Percentiles rank a stretch among this genome's conserved stretches.
Conservation (phyloP, 345 rosid species). For the Populus euphratica region DNA sequence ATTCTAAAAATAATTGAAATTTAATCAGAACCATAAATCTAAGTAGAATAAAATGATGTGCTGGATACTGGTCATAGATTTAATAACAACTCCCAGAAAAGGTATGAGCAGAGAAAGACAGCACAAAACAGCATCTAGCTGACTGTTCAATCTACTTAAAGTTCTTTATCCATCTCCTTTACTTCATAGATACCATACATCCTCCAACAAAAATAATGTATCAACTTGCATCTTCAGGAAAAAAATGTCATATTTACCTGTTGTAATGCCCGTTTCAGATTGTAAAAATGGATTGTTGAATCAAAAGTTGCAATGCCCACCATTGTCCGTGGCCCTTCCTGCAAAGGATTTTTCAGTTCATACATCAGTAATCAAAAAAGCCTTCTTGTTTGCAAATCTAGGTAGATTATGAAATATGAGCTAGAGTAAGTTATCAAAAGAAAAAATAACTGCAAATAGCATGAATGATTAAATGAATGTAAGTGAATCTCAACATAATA, state of each 20-base stretch:
- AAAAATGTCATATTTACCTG: conserved; percentile 31
- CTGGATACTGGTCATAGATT: background rate
- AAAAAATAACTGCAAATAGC: background rate
- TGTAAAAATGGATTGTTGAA: conserved; percentile 90
- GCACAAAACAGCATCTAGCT: background rate
- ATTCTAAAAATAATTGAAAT: background rate
- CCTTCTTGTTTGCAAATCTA: background rate
- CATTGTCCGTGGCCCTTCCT: conserved; percentile 98
- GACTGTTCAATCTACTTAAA: conserved; percentile 1
- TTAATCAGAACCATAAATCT: background rate
- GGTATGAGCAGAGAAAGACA: background rate
- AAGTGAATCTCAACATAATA: background rate
- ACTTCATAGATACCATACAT: background rate
- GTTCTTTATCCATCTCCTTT: background rate
- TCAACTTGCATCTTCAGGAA: background rate
- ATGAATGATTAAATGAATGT: background rate
- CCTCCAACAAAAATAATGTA: background rate
- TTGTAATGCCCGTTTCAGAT: conserved; percentile 86
- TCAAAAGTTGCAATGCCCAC: conserved; percentile 98
- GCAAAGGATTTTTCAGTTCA: conserved; percentile 22
- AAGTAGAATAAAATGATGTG: background rate
- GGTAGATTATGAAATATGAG: background rate
- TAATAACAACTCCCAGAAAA: background rate
- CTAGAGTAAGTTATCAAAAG: background rate
- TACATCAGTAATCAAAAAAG: background rate